A percentile compares a stretch with the other conserved stretches of the same genome.
These are phyloP conservation scores for Elongisporangium undulatum DNA, from an alignment of 352 stramenopile species.

Conservation along the genomic window DNA sequence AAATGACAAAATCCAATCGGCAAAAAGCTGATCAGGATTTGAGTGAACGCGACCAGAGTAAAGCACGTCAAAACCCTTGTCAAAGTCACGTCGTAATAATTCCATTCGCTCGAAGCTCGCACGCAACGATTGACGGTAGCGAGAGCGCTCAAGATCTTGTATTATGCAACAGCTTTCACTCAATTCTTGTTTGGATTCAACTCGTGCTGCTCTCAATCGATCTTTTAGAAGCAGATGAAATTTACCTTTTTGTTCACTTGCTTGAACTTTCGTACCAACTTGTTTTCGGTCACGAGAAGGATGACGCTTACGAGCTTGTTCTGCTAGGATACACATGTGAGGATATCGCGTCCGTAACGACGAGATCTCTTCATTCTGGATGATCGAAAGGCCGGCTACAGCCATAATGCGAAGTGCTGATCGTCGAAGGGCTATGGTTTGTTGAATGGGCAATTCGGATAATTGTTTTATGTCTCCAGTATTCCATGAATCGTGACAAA, in stretches of 20 bases:
- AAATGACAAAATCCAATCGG: slow-evolving; percentile 51
- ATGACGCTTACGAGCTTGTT: neutral
- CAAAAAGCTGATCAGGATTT: slow-evolving; percentile 31
- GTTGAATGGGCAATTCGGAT: neutral
- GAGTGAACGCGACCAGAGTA: slow-evolving; percentile 35
- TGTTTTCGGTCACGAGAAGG: neutral
- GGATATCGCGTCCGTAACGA: neutral
- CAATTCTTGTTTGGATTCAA: neutral
- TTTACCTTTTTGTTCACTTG: slow-evolving; percentile 4
- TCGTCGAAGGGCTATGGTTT: neutral
- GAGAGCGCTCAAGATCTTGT: slow-evolving; percentile 7
- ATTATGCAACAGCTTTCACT: neutral
- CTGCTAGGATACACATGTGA: neutral
- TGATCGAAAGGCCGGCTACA: slow-evolving; percentile 8
- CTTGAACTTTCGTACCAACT: slow-evolving; percentile 2
- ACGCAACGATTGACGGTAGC: slow-evolving; percentile 20
- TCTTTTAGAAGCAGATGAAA: neutral
- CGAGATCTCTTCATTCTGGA: neutral
- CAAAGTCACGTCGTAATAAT: slow-evolving; percentile 24
- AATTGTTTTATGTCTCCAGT: neutral
- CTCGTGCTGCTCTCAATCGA: slow-evolving; percentile 4
- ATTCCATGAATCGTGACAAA: slow-evolving; percentile 1
- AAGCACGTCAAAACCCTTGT: slow-evolving; percentile 28
- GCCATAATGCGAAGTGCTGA: slow-evolving; percentile 1
- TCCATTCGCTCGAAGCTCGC: slow-evolving; percentile 18